Base-by-base conservation (phyloP, 1,284 basidiomycete genomes). In the Ceratobasidium papillatum region DNA sequence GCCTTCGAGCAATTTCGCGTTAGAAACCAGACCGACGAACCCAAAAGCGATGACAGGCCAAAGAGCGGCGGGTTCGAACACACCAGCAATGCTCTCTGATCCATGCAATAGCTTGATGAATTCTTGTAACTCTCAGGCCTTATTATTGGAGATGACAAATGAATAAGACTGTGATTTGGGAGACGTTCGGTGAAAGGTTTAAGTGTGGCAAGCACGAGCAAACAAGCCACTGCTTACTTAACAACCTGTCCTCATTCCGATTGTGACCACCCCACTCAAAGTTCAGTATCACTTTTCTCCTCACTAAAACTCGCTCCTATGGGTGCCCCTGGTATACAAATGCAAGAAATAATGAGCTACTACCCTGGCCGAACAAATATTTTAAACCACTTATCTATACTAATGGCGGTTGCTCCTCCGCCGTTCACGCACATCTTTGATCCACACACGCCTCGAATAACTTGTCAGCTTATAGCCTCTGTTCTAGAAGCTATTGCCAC, bases 351-450 rank as follows among this genome's bases (percentile, higher is more conserved):
- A 9, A 69, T 69, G 41, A 45, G 66, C 36, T 73, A 41, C 71
- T 77, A 82, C 45, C 80, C 84, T 0, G 84, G 84, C 12, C 83
- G 83, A 74, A 75, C 80, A 14, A 71, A 75, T 1, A 77, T 84
- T 5, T 74, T 80, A 17, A 72, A 79, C 0, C 82, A 89, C 56
- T 78, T 91, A 52, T 81, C 82, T 1, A 81, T 84, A 1, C 84
- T 92, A 11, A 81, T 90, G 11, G 84, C 85, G 3, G 81, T 83
- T 1, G 83, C 82, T 71, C 85, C 90, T 1, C 90, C 91, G 1
- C 85, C 89, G 0, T 94, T 94, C 80, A 85, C 94, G 75, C 91
- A 90, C 80, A 80, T 94, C 38, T 88, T 90, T 77, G 91, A 94
- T 81, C 84, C 88, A 52, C 84, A 83, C 78, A 87, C 86, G 27